These are phyloP conservation scores for Geopyxis carbonaria DNA, from an alignment of 495 filamentous ascomycete genomes.

Conservation along the genomic window DNA sequence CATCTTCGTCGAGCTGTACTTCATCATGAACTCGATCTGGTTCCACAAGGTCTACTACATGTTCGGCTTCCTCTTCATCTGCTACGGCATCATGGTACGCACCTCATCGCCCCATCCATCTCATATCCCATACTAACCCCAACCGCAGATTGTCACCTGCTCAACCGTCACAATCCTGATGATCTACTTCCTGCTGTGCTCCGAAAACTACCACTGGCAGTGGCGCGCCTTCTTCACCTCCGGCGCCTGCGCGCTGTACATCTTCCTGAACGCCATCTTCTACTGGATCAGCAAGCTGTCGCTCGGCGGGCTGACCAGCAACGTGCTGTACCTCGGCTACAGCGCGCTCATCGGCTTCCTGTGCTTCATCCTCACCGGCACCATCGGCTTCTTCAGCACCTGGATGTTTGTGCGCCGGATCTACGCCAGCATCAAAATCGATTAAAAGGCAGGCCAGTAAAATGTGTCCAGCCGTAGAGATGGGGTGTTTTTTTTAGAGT, in stretches of 20 bases:
- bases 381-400: conserved; percentile 87
- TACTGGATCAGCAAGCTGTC: conserved; percentile 78
- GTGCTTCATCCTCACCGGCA: conserved; percentile 83
- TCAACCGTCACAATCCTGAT: conserved; percentile 81
- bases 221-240: conserved; percentile 85
- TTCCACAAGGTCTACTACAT: conserved; percentile 98
- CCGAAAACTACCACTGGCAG: conserved; percentile 97
- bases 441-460: no score
- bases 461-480: no score
- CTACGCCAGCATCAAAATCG: conserved; percentile 90
- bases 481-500: no score
- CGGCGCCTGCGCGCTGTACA: conserved; percentile 72
- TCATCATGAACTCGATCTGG: conserved; percentile 97
- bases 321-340: conserved; percentile 86
- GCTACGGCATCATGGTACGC: conserved; percentile 71
- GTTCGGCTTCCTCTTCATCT: conserved; percentile 97
- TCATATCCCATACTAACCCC: neutral
- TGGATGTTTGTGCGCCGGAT: conserved; percentile 90
- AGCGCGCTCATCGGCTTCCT: conserved; percentile 73
- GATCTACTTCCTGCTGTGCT: conserved; percentile 86
- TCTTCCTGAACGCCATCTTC: conserved; percentile 71
- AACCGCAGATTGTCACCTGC: conserved; percentile 57
- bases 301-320: conserved; percentile 66
- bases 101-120: neutral
- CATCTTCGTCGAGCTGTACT: conserved; percentile 95